Percentiles rank a stretch among this genome's conserved stretches.
phyloP scores from a whole-genome alignment of 345 rosid species.

The Dipteronia sinensis region DNA sequence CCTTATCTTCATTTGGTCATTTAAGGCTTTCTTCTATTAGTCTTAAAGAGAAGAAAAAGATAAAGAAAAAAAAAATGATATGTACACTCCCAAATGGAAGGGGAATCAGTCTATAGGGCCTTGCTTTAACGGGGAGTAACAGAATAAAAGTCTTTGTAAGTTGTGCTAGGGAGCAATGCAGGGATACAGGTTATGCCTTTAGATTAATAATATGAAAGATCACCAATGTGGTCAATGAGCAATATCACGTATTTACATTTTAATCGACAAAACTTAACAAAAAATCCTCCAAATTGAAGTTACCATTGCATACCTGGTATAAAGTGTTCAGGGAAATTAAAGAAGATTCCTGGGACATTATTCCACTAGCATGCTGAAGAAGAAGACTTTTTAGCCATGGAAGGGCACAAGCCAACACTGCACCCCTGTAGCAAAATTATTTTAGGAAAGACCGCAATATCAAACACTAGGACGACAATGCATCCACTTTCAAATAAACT shows the following conservation, averaged over 20 bases:
- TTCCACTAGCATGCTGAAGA: slow-evolving; percentile 80
- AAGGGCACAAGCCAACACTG: slow-evolving; percentile 77
- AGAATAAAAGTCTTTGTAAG: not conserved
- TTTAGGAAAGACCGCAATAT: not conserved
- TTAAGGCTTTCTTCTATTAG: not conserved
- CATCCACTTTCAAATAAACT: not conserved
- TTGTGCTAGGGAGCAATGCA: not conserved
- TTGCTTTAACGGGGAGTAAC: not conserved
- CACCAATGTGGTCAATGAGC: not conserved
- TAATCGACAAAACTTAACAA: not conserved
- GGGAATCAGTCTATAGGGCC: not conserved
- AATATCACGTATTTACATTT: not conserved
- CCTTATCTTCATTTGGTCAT: not conserved
- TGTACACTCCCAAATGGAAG: not conserved
- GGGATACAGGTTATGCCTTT: not conserved
- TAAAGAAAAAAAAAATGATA: not conserved
- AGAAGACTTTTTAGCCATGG: slow-evolving; percentile 89
- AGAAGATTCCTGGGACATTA: slow-evolving; percentile 87
- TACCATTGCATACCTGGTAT: slow-evolving; percentile 64
- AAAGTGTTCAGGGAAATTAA: slow-evolving; percentile 68
- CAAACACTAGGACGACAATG: not conserved
- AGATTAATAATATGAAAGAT: slow-evolving; percentile 1
- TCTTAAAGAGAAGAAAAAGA: not conserved
- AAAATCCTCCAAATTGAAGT: not conserved
- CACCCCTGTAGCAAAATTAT: slow-evolving; percentile 60